Evolutionary conservation across 2,329 filamentous ascomycete species (phyloP), one percentile per base, ranked within the genome.

Genomic region (Knufia petricola): DNA sequence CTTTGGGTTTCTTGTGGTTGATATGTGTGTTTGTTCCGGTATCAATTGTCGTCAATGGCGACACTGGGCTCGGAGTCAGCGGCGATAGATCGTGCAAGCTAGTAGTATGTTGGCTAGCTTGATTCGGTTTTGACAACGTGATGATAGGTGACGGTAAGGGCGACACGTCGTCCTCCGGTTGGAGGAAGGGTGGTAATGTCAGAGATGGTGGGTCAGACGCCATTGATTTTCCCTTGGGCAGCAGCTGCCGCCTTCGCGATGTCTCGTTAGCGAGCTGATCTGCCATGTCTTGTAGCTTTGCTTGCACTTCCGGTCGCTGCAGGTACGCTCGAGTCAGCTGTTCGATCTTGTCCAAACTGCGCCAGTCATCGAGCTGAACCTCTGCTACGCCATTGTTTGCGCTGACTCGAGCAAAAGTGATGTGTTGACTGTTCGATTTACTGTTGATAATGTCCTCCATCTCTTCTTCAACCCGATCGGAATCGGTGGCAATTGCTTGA

Each of bases 281-380:
- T 4, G 55, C 53, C 2, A 52, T 48, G 8, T 23, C 12, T 20
- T 38, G 40, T 24, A 57, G 39, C 15, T 47, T 47, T 4, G 32
- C 20, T 13, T 26, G 38, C 12, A 57, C 50, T 36, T 48, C 45
- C 13, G 52, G 41, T 36, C 49, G 42, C 19, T 51, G n/a, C 12
- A 57, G 48, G 38, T 57, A 57, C 2, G 31, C 36, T 41, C 50
- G 34, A 10, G 55, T 57, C 44, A 51, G 48, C 13, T 30, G 15
- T 40, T 54, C 55, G 20, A 57, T 50, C 36, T 50, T 40, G 17
- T 43, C 50, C 3, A 46, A 23, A 4, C 50, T 46, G 23, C 46
- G 47, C 53, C 53, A 57, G 23, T 57, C 48, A 38, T 57, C 55
- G 7, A 57, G 48, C 26, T 49, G 48, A 43, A 57, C 50, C 30